A percentile compares a stretch with the other conserved stretches of the same genome.
Conservation (phyloP, 1,284 basidiomycete species). For the Trametes sp. region DNA sequence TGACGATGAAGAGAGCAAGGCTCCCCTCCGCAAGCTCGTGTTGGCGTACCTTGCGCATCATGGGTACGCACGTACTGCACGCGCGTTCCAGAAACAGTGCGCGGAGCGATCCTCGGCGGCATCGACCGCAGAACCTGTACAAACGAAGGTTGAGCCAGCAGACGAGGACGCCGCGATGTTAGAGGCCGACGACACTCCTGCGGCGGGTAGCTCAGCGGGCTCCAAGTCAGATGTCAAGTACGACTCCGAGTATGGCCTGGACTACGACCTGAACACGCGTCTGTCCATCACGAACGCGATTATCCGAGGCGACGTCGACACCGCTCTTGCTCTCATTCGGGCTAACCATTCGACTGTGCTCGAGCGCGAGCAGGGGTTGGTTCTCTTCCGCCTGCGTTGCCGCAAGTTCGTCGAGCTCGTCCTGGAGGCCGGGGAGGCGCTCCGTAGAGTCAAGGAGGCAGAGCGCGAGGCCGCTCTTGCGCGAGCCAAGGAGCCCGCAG, state of each 20-base stretch:
- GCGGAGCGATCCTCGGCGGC: slow-evolving; percentile 24
- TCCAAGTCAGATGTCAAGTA: not conserved
- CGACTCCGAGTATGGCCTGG: slow-evolving; percentile 32
- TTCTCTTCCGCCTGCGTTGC: slow-evolving; percentile 80
- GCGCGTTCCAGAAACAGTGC: slow-evolving; percentile 61
- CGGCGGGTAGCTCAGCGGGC: slow-evolving; percentile 10
- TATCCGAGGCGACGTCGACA: slow-evolving; percentile 73
- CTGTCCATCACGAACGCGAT: slow-evolving; percentile 75
- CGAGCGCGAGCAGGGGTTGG: slow-evolving; percentile 68
- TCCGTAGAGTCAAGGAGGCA: slow-evolving; percentile 59
- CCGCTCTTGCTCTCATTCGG: slow-evolving; percentile 63
- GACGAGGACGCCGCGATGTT: slow-evolving; percentile 43
- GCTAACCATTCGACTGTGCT: slow-evolving; percentile 68
- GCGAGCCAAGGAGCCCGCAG: slow-evolving; percentile 9
- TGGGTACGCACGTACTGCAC: slow-evolving; percentile 75
- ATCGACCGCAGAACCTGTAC: slow-evolving; percentile 13
- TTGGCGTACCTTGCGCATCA: slow-evolving; percentile 82
- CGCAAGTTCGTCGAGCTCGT: slow-evolving; percentile 85
- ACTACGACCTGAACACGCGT: slow-evolving; percentile 66
- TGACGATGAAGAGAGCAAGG: slow-evolving; percentile 44
- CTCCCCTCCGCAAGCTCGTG: slow-evolving; percentile 72
- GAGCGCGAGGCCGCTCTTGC: slow-evolving; percentile 36
- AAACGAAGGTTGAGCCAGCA: slow-evolving; percentile 41
- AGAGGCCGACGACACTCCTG: slow-evolving; percentile 26
- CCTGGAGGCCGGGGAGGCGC: slow-evolving; percentile 69